Percentiles rank a stretch among this genome's conserved stretches.
phyloP scores from a whole-genome alignment of 1,139 yeast species.

The Eremothecium gossypii region DNA sequence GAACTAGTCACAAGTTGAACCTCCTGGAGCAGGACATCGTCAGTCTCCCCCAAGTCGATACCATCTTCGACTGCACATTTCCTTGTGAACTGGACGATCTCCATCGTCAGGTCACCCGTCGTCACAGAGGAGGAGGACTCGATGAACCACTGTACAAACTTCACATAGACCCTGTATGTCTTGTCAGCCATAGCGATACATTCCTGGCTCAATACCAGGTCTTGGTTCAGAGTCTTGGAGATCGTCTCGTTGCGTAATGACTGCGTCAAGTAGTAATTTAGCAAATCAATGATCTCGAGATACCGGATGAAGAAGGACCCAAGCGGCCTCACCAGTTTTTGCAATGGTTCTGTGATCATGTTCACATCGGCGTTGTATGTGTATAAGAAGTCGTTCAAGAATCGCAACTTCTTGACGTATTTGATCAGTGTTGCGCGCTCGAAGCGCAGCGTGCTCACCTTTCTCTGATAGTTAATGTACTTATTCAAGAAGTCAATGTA shows the following conservation, averaged over 20 bases:
- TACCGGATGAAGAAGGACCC: slow-evolving; percentile 22
- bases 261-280: slow-evolving; percentile 27
- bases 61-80: slow-evolving; percentile 29
- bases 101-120: slow-evolving; percentile 18
- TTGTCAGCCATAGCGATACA: slow-evolving; percentile 23
- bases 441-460: slow-evolving; percentile 24
- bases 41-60: slow-evolving; percentile 21
- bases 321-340: slow-evolving; percentile 13
- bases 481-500: slow-evolving; percentile 26
- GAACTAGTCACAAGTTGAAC: slow-evolving; percentile 20
- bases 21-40: slow-evolving; percentile 28
- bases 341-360: slow-evolving; percentile 2
- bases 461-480: slow-evolving; percentile 25
- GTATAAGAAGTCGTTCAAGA: slow-evolving; percentile 22
- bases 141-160: slow-evolving; percentile 30
- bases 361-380: slow-evolving; percentile 6
- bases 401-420: slow-evolving; percentile 29
- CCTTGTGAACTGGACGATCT: slow-evolving; percentile 24
- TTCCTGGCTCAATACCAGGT: slow-evolving; percentile 18
- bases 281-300: slow-evolving; percentile 25
- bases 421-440: slow-evolving; percentile 30
- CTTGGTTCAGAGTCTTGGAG: slow-evolving; percentile 28
- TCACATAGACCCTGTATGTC: slow-evolving; percentile 26
- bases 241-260: slow-evolving; percentile 28
- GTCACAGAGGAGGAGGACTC: slow-evolving; percentile 18